phyloP scores from a whole-genome alignment of 2,329 filamentous ascomycete species.

The Atkinsonella hypoxylon region DNA sequence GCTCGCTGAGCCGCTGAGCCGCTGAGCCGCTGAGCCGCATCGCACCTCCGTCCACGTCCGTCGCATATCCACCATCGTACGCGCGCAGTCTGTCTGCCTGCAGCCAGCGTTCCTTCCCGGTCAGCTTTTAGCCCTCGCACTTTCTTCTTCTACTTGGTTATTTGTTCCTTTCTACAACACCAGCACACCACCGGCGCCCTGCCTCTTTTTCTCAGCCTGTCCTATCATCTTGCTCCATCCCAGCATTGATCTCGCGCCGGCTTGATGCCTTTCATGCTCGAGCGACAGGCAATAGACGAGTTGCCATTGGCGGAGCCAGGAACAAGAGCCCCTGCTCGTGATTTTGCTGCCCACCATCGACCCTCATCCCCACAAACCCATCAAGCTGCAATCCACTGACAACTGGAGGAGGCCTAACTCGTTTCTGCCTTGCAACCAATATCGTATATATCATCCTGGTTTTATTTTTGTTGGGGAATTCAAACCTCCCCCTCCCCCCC shows the following conservation, averaged over 20 bases:
- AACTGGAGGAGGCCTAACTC: not conserved
- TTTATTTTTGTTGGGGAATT: not conserved
- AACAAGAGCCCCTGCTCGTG: constrained; percentile 22
- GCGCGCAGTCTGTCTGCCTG: not conserved
- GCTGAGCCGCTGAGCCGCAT: not conserved
- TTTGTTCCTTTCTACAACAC: not conserved
- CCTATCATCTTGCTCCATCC: not conserved
- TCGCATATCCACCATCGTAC: not conserved
- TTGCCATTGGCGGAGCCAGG: constrained; percentile 10
- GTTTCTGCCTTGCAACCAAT: constrained; percentile 3
- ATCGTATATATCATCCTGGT: constrained; percentile 23
- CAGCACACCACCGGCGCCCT: not conserved
- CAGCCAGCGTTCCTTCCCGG: not conserved
- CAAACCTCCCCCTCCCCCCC: not conserved
- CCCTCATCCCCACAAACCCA: constrained; percentile 9
- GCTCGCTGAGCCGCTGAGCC: too few relatives aligned
- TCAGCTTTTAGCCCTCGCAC: constrained; percentile 2
- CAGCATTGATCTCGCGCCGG: not conserved
- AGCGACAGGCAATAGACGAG: constrained; percentile 1
- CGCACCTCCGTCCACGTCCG: constrained; percentile 1
- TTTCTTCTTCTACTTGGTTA: not conserved
- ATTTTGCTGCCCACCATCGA: constrained; percentile 11
- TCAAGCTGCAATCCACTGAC: constrained; percentile 2
- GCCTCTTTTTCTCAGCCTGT: not conserved
- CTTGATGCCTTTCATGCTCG: not conserved